Evolutionary conservation across 768 basidiomycete species (phyloP).

Genomic region (Nidularia pulvinata): DNA sequence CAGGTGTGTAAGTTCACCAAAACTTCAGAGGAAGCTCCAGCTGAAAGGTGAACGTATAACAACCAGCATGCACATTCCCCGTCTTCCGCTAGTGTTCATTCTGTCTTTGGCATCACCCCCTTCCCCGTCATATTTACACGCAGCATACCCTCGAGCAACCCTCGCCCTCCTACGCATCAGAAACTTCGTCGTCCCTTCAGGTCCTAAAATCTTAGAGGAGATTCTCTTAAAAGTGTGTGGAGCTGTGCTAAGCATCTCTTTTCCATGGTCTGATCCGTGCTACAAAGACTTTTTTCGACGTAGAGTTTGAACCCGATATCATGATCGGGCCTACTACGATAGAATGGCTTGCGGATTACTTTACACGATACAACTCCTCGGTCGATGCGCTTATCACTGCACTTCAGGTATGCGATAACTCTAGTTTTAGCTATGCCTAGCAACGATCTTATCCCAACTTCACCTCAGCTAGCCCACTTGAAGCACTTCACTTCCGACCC

Average conservation of each 20-base stretch:
- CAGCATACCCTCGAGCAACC: conserved; percentile 57
- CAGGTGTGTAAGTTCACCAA: conserved; percentile 42
- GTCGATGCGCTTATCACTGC: conserved; percentile 55
- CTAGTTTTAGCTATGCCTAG: background rate
- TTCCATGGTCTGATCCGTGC: background rate
- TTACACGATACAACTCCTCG: conserved; percentile 53
- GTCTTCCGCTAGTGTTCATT: conserved; percentile 65
- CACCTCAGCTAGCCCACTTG: conserved; percentile 55
- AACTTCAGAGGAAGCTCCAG: background rate
- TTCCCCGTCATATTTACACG: conserved; percentile 55
- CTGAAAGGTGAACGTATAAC: background rate
- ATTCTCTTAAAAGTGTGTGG: conserved; percentile 50
- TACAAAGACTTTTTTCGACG: conserved; percentile 52
- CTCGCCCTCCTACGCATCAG: conserved; percentile 57
- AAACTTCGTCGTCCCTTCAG: conserved; percentile 48
- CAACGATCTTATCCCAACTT: background rate
- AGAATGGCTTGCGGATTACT: conserved; percentile 57
- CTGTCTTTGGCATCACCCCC: conserved; percentile 59
- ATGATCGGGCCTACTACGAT: conserved; percentile 60
- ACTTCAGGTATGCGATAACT: conserved; percentile 48
- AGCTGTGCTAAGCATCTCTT: no score
- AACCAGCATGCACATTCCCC: conserved; percentile 47
- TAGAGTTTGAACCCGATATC: conserved; percentile 57
- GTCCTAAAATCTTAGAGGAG: conserved; percentile 45
- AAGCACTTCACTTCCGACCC: conserved; percentile 70